phyloP scores from a whole-genome alignment of 371 early-diverging fungal species.

The Mucor circinelloides region DNA sequence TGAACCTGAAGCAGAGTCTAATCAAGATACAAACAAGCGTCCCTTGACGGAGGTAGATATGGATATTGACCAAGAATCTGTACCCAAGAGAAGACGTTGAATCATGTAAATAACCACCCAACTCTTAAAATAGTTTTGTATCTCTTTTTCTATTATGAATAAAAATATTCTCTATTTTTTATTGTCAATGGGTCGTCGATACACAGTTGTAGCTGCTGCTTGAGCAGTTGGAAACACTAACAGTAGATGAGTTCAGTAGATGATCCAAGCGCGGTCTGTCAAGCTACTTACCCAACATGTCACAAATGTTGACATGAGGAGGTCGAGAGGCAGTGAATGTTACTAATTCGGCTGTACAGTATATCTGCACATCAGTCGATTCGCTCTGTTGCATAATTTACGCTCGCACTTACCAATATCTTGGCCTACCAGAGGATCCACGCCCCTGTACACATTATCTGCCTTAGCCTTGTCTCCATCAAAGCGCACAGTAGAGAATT shows the following conservation, averaged over 20 bases:
- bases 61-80: slow-evolving; percentile 24
- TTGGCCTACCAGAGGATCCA: slow-evolving; percentile 68
- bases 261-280: not conserved
- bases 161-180: not conserved
- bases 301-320: slow-evolving; percentile 82
- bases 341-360: slow-evolving; percentile 79
- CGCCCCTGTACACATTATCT: slow-evolving; percentile 79
- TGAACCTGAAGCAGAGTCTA: slow-evolving; percentile 6
- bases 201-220: slow-evolving; percentile 55
- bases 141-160: not conserved
- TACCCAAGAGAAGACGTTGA: slow-evolving; percentile 20
- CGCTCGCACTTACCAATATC: slow-evolving; percentile 55
- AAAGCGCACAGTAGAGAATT: slow-evolving; percentile 89
- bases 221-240: slow-evolving; percentile 71
- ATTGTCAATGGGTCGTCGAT: slow-evolving; percentile 7
- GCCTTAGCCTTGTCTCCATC: slow-evolving; percentile 81
- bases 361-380: not conserved
- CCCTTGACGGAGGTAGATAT: slow-evolving; percentile 13
- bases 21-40: slow-evolving; percentile 5
- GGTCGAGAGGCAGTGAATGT: slow-evolving; percentile 83
- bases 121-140: not conserved
- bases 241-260: not conserved
- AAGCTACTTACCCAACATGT: slow-evolving; percentile 54
- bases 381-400: not conserved
- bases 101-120: slow-evolving; percentile 5